phyloP scores from a whole-genome alignment of 768 basidiomycete genomes.

The Clitopilus hobsonii region DNA sequence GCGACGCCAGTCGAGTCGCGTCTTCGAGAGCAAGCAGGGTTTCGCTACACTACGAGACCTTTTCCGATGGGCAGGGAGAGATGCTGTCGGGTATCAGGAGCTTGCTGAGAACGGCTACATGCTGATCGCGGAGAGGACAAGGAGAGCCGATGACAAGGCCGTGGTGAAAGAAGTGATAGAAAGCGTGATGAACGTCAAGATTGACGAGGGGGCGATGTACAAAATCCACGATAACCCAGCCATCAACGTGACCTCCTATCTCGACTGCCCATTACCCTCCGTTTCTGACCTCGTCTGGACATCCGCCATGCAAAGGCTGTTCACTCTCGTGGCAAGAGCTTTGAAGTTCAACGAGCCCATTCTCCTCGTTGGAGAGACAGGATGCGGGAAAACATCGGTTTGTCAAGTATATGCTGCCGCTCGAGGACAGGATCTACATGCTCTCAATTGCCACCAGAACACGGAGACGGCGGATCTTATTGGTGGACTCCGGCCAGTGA shows the following conservation, averaged over 20 bases:
- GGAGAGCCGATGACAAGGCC: conserved; percentile 78
- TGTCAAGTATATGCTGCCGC: conserved; percentile 85
- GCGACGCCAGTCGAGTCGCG: conserved; percentile 81
- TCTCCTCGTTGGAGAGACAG: conserved; percentile 94
- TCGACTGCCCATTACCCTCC: conserved; percentile 50
- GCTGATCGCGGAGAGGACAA: conserved; percentile 88
- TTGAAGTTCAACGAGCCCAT: conserved; percentile 91
- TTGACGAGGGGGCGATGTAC: conserved; percentile 74
- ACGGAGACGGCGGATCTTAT: conserved; percentile 97
- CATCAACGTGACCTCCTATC: conserved; percentile 37
- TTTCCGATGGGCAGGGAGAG: conserved; percentile 94
- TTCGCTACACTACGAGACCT: conserved; percentile 96
- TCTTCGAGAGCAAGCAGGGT: conserved; percentile 96
- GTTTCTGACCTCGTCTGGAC: conserved; percentile 82
- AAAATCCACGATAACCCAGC: conserved; percentile 34
- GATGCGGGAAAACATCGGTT: conserved; percentile 95
- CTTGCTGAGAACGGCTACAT: conserved; percentile 96
- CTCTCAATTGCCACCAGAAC: conserved; percentile 95
- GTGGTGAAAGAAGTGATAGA: conserved; percentile 94
- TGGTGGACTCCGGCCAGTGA: conserved; percentile 85
- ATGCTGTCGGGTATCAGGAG: conserved; percentile 86
- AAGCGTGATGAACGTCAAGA: conserved; percentile 77
- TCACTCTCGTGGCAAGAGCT: conserved; percentile 79
- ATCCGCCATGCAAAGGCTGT: conserved; percentile 85
- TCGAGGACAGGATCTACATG: conserved; percentile 51